These are phyloP conservation scores for Trichosporon coremiiforme DNA, from an alignment of 1,284 basidiomycete species.

Conservation along the genomic window DNA sequence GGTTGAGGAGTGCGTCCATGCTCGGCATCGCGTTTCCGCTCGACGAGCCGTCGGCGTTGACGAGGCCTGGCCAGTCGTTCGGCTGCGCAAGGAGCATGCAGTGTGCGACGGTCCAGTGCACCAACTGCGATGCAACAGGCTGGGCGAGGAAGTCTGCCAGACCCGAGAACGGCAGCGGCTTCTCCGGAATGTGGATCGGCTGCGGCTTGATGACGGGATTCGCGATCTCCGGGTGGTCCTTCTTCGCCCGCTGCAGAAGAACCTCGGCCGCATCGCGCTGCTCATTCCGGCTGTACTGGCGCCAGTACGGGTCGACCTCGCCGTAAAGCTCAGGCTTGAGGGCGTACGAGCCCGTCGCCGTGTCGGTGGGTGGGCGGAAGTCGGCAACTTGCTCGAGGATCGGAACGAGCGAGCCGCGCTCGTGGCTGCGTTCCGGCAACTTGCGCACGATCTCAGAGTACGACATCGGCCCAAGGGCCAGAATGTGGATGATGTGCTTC, in stretches of 20 bases:
- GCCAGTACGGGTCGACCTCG: constrained; percentile 94
- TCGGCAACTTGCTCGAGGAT: constrained; percentile 77
- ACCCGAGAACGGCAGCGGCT: constrained; percentile 39
- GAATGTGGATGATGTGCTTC: constrained; percentile 85
- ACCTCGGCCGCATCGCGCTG: constrained; percentile 89
- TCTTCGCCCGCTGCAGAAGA: constrained; percentile 69
- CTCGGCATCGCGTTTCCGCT: constrained; percentile 39
- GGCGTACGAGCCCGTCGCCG: constrained; percentile 83
- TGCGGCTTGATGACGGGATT: constrained; percentile 76
- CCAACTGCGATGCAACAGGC: constrained; percentile 40
- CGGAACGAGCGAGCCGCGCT: constrained; percentile 80
- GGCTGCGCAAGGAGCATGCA: constrained; percentile 44
- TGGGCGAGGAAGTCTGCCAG: constrained; percentile 45
- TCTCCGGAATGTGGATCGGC: constrained; percentile 63
- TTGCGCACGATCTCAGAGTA: constrained; percentile 92
- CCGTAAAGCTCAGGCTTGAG: constrained; percentile 79
- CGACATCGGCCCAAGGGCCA: constrained; percentile 82
- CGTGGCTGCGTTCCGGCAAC: constrained; percentile 84
- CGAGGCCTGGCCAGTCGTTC: constrained; percentile 35
- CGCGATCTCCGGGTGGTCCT: constrained; percentile 57
- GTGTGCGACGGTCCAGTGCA: constrained; percentile 47
- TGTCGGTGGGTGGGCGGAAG: constrained; percentile 71
- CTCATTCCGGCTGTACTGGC: constrained; percentile 92
- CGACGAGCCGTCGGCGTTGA: constrained; percentile 27
- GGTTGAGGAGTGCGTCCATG: constrained; percentile 70